Evolutionary conservation across 305 asterid species (phyloP).

Genomic region (Rubia peregrina): DNA sequence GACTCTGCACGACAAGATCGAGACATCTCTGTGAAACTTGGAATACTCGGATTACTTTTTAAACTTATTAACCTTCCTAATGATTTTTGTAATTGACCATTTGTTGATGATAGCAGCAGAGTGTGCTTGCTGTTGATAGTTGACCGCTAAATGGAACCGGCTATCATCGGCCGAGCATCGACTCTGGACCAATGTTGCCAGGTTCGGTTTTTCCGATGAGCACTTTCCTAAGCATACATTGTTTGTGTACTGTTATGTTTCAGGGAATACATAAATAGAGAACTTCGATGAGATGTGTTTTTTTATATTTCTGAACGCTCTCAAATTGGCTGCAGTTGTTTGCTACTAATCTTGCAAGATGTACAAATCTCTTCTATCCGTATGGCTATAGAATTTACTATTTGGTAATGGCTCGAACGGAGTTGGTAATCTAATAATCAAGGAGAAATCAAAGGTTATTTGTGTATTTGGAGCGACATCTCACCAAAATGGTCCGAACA

Average conservation of each 20-base stretch:
- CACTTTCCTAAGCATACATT: neutral
- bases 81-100: neutral
- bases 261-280: neutral
- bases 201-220: neutral
- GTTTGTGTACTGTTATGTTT: neutral
- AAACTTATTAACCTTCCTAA: neutral
- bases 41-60: neutral
- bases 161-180: constrained; percentile 2
- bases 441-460: too few species aligned
- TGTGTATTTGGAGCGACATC: too few species aligned
- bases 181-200: neutral
- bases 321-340: neutral
- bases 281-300: too few species aligned
- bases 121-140: constrained; percentile 7
- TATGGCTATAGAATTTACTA: too few species aligned
- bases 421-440: too few species aligned
- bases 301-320: neutral
- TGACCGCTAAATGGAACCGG: neutral
- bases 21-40: neutral
- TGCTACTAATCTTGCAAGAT: neutral
- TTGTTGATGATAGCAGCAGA: constrained; percentile 2
- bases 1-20: constrained; percentile 58
- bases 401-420: too few species aligned
- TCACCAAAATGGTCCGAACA: too few species aligned
- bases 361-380: neutral